Conservation (phyloP, 2,329 filamentous ascomycete genomes). For the Aspergillus fischeri region DNA sequence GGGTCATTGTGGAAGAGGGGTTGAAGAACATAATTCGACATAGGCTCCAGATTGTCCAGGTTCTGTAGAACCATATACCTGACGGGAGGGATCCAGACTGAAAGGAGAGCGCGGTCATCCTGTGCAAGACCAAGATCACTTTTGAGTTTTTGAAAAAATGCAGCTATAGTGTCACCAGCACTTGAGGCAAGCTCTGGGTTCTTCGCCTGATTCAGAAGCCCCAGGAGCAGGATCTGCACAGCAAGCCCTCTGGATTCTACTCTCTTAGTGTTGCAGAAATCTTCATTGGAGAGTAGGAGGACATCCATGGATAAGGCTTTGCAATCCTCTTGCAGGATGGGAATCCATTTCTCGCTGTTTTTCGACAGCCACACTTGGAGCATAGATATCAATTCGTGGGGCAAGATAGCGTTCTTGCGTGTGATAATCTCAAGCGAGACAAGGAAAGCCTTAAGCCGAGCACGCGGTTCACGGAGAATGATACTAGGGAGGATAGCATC, state of each 20-base stretch:
- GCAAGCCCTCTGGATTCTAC: slow-evolving; percentile 14
- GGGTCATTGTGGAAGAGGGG: slow-evolving; percentile 33
- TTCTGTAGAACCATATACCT: slow-evolving; percentile 35
- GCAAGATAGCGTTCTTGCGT: slow-evolving; percentile 33
- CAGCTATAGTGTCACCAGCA: slow-evolving; percentile 25
- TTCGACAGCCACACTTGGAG: slow-evolving; percentile 31
- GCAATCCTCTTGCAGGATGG: slow-evolving; percentile 30
- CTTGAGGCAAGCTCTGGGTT: slow-evolving; percentile 26
- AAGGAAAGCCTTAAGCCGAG: slow-evolving; percentile 35
- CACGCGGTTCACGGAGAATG: slow-evolving; percentile 36
- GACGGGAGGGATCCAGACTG: slow-evolving; percentile 35
- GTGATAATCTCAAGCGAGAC: slow-evolving; percentile 35
- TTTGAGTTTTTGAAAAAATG: slow-evolving; percentile 28
- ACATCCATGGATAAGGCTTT: slow-evolving; percentile 25
- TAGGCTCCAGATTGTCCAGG: slow-evolving; percentile 30
- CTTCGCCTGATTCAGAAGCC: slow-evolving; percentile 29
- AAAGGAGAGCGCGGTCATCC: slow-evolving; percentile 12
- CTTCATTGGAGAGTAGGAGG: slow-evolving; percentile 13
- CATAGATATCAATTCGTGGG: slow-evolving; percentile 27
- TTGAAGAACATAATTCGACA: slow-evolving; percentile 34
- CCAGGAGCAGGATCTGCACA: slow-evolving; percentile 28
- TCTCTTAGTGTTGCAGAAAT: slow-evolving; percentile 12
- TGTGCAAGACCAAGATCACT: neutral
- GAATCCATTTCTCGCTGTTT: slow-evolving; percentile 28
- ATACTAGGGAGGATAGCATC: slow-evolving; percentile 33